These are phyloP conservation scores for Botryotinia globosa DNA, from an alignment of 2,329 filamentous ascomycete species.

Conservation along the genomic window DNA sequence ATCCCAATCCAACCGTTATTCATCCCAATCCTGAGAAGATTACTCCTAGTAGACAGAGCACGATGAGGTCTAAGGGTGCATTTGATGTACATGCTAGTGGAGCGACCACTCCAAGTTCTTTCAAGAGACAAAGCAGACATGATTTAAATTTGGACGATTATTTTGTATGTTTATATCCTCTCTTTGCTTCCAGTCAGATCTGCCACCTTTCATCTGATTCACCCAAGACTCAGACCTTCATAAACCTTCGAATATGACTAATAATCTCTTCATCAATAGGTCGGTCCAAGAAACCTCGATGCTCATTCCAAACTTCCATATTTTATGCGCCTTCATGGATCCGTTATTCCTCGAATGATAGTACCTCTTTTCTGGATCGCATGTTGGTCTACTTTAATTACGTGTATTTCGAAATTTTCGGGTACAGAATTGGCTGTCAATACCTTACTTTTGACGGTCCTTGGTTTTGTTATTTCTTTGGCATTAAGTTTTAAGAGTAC, in stretches of 20 bases:
- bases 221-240: not conserved
- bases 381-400: constrained; percentile 64
- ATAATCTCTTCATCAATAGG: constrained; percentile 23
- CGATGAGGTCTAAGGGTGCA: constrained; percentile 17
- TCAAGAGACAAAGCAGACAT: constrained; percentile 17
- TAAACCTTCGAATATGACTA: constrained; percentile 7
- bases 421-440: constrained; percentile 50
- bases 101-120: constrained; percentile 17
- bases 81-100: constrained; percentile 7
- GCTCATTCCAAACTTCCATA: constrained; percentile 75
- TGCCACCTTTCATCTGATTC: not conserved
- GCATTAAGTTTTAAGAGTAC: constrained; percentile 75
- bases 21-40: not conserved
- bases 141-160: constrained; percentile 30
- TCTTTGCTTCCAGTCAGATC: not conserved
- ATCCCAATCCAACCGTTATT: not conserved
- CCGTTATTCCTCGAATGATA: constrained; percentile 71
- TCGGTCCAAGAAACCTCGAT: constrained; percentile 64
- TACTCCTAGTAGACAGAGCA: constrained; percentile 11
- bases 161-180: constrained; percentile 30
- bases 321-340: constrained; percentile 73
- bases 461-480: constrained; percentile 78
- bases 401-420: constrained; percentile 47
- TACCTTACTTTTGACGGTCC: constrained; percentile 69
- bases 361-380: constrained; percentile 63